phyloP scores from a whole-genome alignment of 2,329 filamentous ascomycete genomes.

The Coniochaeta sp. region DNA sequence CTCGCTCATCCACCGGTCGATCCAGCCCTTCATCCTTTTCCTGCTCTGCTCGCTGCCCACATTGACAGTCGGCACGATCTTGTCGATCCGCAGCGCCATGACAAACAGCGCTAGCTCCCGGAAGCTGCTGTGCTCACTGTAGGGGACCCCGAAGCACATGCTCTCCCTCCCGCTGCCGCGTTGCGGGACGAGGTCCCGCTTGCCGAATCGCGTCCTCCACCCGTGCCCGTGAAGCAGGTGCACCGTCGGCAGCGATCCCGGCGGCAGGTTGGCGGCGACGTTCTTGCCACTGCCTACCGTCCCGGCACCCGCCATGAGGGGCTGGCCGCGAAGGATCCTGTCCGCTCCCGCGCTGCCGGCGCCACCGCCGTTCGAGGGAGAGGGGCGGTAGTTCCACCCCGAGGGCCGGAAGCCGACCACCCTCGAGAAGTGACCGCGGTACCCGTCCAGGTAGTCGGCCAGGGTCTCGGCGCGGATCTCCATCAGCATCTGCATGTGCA shows the following conservation, averaged over 20 bases:
- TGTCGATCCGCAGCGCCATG: conserved; percentile 78
- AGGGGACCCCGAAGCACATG: conserved; percentile 89
- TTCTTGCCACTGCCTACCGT: conserved; percentile 21
- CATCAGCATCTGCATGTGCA: conserved; percentile 96
- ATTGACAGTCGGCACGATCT: conserved; percentile 91
- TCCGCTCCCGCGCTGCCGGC: background rate
- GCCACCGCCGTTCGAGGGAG: conserved; percentile 49
- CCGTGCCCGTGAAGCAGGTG: conserved; percentile 49
- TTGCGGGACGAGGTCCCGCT: conserved; percentile 69
- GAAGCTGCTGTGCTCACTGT: conserved; percentile 93
- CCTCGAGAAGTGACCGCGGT: conserved; percentile 74
- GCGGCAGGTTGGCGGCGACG: conserved; percentile 47
- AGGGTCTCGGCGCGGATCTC: conserved; percentile 89
- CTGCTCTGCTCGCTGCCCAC: conserved; percentile 52
- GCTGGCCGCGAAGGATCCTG: too few species aligned
- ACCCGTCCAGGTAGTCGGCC: conserved; percentile 76
- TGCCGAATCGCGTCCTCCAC: conserved; percentile 71
- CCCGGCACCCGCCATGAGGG: background rate
- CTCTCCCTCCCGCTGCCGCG: conserved; percentile 76
- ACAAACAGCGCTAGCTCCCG: conserved; percentile 90
- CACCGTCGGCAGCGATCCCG: conserved; percentile 40
- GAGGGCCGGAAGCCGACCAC: conserved; percentile 88
- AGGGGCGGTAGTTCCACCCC: conserved; percentile 87
- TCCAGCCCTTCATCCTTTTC: conserved; percentile 57
- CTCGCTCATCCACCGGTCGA: conserved; percentile 55